phyloP scores from a whole-genome alignment of 371 early-diverging fungal species.

The Apophysomyces elegans region DNA sequence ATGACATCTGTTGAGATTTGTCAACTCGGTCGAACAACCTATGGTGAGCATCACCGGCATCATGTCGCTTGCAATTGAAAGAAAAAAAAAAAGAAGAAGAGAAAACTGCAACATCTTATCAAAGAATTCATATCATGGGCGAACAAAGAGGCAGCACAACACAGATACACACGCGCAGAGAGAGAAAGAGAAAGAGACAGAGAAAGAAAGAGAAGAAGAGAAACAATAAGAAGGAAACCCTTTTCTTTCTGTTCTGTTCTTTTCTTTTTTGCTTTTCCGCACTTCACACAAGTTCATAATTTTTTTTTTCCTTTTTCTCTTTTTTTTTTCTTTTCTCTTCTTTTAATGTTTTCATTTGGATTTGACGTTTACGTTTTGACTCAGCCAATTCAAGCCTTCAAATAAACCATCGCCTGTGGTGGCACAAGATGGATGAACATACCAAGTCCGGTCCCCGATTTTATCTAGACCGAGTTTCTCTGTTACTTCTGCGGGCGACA shows the following conservation, averaged over 20 bases:
- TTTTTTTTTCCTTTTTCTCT: too few relatives aligned
- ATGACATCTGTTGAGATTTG: conserved; percentile 41
- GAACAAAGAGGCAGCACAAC: too few relatives aligned
- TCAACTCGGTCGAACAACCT: conserved; percentile 25
- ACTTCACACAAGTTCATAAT: neutral
- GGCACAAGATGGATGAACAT: conserved; percentile 86
- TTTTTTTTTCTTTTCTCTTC: neutral
- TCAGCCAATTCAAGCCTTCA: conserved; percentile 90
- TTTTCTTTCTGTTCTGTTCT: too few relatives aligned
- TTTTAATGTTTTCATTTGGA: conserved; percentile 10
- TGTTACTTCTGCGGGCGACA: conserved; percentile 82
- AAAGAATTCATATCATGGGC: too few relatives aligned
- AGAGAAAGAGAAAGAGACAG: neutral
- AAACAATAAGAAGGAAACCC: conserved; percentile 4
- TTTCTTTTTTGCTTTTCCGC: too few relatives aligned
- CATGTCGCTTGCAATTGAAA: conserved; percentile 14
- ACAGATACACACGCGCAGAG: neutral
- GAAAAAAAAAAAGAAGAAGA: conserved; percentile 1
- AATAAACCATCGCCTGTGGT: conserved; percentile 88
- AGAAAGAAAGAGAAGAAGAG: neutral
- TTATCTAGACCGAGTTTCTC: conserved; percentile 77
- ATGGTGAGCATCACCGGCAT: conserved; percentile 26
- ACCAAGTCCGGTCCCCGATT: conserved; percentile 83
- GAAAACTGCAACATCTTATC: neutral
- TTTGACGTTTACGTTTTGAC: conserved; percentile 81